Evolutionary conservation across 768 basidiomycete genomes (phyloP).

Genomic region (Asterophora lycoperdoides): DNA sequence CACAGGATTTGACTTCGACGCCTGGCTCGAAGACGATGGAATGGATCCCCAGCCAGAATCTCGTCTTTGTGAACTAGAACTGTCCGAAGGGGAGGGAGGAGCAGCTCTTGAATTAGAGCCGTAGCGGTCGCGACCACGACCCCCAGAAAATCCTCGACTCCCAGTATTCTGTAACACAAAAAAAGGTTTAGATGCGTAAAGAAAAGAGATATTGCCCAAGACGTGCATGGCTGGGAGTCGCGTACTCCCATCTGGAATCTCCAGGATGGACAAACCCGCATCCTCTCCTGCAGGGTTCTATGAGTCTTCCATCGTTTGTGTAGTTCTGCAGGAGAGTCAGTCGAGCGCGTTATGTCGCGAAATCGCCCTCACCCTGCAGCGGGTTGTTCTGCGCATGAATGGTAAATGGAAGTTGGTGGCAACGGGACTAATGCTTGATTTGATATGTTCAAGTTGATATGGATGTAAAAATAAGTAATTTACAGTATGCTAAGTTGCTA

Average conservation of each 20-base stretch:
- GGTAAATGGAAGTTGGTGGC: background rate
- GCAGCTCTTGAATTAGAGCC: background rate
- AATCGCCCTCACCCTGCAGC: constrained; percentile 16
- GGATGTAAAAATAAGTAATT: constrained; percentile 8
- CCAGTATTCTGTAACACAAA: background rate
- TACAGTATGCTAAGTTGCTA: constrained; percentile 7
- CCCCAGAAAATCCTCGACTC: background rate
- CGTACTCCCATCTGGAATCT: constrained; percentile 19
- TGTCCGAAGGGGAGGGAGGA: background rate
- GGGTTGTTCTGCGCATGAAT: background rate
- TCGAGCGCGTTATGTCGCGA: background rate
- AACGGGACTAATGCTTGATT: background rate
- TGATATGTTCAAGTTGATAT: no score
- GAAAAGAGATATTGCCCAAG: background rate
- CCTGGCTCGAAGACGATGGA: background rate
- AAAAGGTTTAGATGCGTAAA: background rate
- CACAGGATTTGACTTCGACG: background rate
- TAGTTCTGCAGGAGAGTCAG: constrained; percentile 17
- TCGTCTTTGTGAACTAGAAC: background rate
- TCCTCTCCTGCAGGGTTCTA: constrained; percentile 11
- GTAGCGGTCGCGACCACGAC: background rate
- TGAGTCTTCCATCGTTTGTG: constrained; percentile 18
- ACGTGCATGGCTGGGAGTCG: constrained; percentile 4
- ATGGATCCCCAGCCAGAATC: constrained; percentile 5
- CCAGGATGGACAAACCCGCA: constrained; percentile 26